Percentiles rank a stretch among this genome's conserved stretches.
Conservation (phyloP, 768 basidiomycete genomes). For the Phallus indusiatus region DNA sequence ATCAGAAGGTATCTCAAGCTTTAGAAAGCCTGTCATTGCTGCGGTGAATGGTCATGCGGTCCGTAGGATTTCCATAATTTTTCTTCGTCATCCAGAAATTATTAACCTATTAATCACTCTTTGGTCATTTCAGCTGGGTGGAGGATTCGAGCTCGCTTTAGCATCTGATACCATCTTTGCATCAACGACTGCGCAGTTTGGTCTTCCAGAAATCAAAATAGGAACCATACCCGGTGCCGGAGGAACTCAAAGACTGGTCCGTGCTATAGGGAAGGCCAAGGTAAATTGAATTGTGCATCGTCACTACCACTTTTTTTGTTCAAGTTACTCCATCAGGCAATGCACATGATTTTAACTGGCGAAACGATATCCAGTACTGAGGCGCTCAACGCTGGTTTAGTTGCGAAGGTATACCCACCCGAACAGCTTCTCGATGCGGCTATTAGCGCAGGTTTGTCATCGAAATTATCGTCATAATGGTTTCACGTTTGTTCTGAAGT, state of each 20-base stretch:
- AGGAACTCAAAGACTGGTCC: slow-evolving; percentile 34
- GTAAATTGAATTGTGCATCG: slow-evolving; percentile 11
- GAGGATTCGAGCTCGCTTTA: slow-evolving; percentile 41
- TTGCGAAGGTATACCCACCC: slow-evolving; percentile 32
- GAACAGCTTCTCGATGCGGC: slow-evolving; percentile 35
- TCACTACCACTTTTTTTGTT: background rate
- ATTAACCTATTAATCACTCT: background rate
- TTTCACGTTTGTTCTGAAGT: background rate
- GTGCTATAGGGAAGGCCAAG: slow-evolving; percentile 31
- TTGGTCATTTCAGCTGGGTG: slow-evolving; percentile 29
- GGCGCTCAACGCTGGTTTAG: slow-evolving; percentile 39
- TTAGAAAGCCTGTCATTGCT: slow-evolving; percentile 37
- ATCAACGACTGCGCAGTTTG: slow-evolving; percentile 33
- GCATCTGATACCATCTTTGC: slow-evolving; percentile 37
- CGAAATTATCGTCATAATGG: background rate
- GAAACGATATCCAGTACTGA: slow-evolving; percentile 35
- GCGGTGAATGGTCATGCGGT: slow-evolving; percentile 40
- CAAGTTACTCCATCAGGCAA: slow-evolving; percentile 25
- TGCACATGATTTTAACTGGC: slow-evolving; percentile 49
- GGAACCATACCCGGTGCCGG: slow-evolving; percentile 38
- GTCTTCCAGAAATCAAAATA: slow-evolving; percentile 40
- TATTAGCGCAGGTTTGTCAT: slow-evolving; percentile 26
- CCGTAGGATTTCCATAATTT: slow-evolving; percentile 11
- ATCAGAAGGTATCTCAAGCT: slow-evolving; percentile 33
- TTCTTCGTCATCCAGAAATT: background rate